phyloP scores from a whole-genome alignment of 2,329 filamentous ascomycete genomes.

The Gremmenia infestans region DNA sequence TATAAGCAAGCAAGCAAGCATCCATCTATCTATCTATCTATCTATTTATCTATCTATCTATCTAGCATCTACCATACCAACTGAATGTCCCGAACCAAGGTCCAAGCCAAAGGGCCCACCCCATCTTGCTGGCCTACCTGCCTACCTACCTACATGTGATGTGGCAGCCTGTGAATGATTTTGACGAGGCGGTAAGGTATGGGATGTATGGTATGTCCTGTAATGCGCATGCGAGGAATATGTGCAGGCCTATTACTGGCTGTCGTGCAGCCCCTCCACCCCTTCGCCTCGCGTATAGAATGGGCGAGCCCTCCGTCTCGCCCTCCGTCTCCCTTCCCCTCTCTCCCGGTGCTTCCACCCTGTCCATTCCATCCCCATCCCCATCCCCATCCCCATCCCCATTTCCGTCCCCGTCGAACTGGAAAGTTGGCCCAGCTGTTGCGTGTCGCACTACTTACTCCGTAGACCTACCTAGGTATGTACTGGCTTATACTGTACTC shows the following conservation, averaged over 20 bases:
- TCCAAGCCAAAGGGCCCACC: background rate
- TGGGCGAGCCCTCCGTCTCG: no score
- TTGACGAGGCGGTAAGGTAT: background rate
- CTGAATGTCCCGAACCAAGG: no score
- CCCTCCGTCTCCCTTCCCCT: no score
- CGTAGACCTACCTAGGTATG: no score
- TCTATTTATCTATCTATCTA: background rate
- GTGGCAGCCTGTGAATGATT: conserved; percentile 13
- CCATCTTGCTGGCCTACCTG: conserved; percentile 10
- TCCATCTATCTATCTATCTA: background rate
- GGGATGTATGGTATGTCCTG: background rate
- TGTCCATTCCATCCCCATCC: no score
- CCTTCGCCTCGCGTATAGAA: background rate
- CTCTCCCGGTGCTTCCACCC: no score
- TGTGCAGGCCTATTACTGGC: conserved; percentile 16
- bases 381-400: no score
- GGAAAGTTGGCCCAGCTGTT: no score
- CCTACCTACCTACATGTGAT: conserved; percentile 9
- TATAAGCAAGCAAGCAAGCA: background rate
- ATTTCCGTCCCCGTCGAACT: no score
- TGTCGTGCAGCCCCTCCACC: conserved; percentile 3
- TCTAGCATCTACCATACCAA: background rate
- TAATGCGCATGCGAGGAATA: conserved; percentile 2
- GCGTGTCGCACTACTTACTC: no score
- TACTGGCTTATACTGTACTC: no score